Percentiles rank a stretch among this genome's conserved stretches.
phyloP scores from a whole-genome alignment of 2,329 filamentous ascomycete genomes.

The Tolypocladium paradoxum region DNA sequence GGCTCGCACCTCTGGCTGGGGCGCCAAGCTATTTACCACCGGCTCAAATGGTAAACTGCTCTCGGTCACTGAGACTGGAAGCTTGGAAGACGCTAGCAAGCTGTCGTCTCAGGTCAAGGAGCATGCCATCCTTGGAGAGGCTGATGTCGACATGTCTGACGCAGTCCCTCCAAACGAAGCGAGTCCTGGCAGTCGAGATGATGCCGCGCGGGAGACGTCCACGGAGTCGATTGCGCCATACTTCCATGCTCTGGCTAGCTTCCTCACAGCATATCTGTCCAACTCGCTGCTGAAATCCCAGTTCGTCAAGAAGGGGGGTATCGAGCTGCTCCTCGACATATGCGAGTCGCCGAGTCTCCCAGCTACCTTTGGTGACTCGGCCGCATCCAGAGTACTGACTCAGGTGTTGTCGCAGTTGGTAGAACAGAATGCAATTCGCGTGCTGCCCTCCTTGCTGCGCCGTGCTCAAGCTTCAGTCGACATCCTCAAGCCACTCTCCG shows the following conservation, averaged over 20 bases:
- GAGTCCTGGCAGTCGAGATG: slow-evolving; percentile 5
- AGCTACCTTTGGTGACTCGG: slow-evolving; percentile 45
- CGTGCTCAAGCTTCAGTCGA: slow-evolving; percentile 62
- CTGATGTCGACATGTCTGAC: slow-evolving; percentile 59
- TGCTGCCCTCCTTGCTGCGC: slow-evolving; percentile 69
- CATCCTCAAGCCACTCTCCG: slow-evolving; percentile 54
- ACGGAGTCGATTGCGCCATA: slow-evolving; percentile 49
- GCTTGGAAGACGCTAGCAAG: slow-evolving; percentile 14
- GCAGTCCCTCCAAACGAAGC: slow-evolving; percentile 16
- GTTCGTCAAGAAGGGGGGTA: slow-evolving; percentile 70
- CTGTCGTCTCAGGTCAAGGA: slow-evolving; percentile 28
- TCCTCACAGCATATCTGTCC: slow-evolving; percentile 63
- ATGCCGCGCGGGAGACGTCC: slow-evolving; percentile 13
- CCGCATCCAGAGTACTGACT: slow-evolving; percentile 59
- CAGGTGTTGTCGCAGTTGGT: slow-evolving; percentile 67
- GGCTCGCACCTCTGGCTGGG: slow-evolving; percentile 58
- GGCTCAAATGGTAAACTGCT: slow-evolving; percentile 44
- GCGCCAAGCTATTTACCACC: slow-evolving; percentile 64
- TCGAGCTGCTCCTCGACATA: slow-evolving; percentile 76
- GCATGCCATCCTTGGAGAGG: slow-evolving; percentile 22
- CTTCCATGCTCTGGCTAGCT: slow-evolving; percentile 64
- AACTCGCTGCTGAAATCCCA: slow-evolving; percentile 61
- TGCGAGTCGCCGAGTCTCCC: slow-evolving; percentile 73
- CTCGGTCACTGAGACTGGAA: slow-evolving; percentile 41
- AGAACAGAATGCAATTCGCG: slow-evolving; percentile 69